phyloP scores from a whole-genome alignment of 2,329 filamentous ascomycete species.

The Botrytis elliptica region DNA sequence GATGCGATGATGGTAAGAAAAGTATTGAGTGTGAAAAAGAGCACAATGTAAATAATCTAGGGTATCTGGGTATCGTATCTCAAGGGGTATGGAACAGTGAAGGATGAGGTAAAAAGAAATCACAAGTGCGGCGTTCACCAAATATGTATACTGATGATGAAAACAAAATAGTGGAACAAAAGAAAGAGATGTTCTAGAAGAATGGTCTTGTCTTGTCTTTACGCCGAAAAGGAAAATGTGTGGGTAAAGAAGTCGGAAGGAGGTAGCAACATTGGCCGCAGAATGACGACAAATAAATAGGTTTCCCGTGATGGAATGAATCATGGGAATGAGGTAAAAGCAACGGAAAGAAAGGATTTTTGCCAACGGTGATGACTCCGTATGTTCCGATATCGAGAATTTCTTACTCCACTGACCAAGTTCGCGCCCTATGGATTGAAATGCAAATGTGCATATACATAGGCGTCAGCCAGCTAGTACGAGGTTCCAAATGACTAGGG shows the following conservation, averaged over 20 bases:
- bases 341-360: neutral
- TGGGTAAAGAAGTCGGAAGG: neutral
- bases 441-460: neutral
- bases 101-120: neutral
- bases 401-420: neutral
- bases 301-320: neutral
- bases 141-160: slow-evolving; percentile 10
- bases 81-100: neutral
- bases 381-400: neutral
- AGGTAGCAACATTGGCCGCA: neutral
- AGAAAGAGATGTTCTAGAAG: slow-evolving; percentile 15
- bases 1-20: neutral
- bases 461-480: neutral
- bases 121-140: slow-evolving; percentile 3
- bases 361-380: neutral
- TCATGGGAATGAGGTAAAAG: neutral
- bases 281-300: slow-evolving; percentile 4
- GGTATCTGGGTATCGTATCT: neutral
- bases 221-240: neutral
- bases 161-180: slow-evolving; percentile 17
- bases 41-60: neutral
- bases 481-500: neutral
- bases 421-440: neutral
- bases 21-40: neutral
- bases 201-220: slow-evolving; percentile 14